phyloP scores from a whole-genome alignment of 495 filamentous ascomycete species.

The Barbatosphaeria neglecta region DNA sequence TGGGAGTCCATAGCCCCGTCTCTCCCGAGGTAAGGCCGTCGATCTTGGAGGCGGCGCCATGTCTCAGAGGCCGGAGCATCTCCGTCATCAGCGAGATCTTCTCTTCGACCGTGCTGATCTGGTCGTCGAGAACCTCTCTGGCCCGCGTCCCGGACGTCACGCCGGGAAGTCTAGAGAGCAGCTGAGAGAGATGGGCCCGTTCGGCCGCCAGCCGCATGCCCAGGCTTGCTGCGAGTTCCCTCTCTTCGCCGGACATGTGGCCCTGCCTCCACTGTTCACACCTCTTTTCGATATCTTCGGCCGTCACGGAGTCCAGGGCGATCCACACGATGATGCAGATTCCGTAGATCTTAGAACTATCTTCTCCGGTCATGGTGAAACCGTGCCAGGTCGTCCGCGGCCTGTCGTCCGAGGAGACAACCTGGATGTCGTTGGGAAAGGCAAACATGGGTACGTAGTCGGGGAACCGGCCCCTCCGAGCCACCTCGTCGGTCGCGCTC shows the following conservation, averaged over 20 bases:
- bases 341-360: conserved; percentile 83
- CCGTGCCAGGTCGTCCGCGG: conserved; percentile 96
- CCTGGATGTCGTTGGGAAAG: conserved; percentile 94
- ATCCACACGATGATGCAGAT: conserved; percentile 90
- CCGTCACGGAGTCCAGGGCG: conserved; percentile 67
- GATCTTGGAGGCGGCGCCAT: conserved; percentile 92
- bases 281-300: conserved; percentile 77
- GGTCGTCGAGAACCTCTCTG: conserved; percentile 76
- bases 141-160: conserved; percentile 68
- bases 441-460: conserved; percentile 99
- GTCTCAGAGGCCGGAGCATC: conserved; percentile 80
- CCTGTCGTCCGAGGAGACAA: conserved; percentile 88
- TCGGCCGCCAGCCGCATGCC: conserved; percentile 84
- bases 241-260: conserved; percentile 93
- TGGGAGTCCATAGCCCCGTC: conserved; percentile 91
- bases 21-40: conserved; percentile 93
- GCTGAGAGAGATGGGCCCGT: conserved; percentile 76
- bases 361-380: conserved; percentile 91
- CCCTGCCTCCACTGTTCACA: conserved; percentile 89
- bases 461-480: conserved; percentile 77
- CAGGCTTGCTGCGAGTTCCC: conserved; percentile 85
- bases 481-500: conserved; percentile 64
- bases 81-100: conserved; percentile 96
- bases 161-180: conserved; percentile 71
- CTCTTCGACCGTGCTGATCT: conserved; percentile 92